Conservation (phyloP, 2,329 filamentous ascomycete genomes). For the Diaporthe velutina region DNA sequence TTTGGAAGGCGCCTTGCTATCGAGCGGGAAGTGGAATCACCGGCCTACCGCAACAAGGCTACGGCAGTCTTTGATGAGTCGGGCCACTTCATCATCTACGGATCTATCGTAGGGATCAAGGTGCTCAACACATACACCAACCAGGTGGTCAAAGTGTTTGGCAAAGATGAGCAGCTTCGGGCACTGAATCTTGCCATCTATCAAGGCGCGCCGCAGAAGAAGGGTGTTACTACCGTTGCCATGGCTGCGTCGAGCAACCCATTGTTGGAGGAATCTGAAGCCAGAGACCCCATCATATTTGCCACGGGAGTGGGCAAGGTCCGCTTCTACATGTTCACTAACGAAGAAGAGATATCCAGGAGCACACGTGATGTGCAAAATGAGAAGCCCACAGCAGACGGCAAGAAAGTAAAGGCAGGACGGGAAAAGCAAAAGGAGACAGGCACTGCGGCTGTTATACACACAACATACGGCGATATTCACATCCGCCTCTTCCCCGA, state of each 20-base stretch:
- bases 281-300: slow-evolving; percentile 89
- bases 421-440: slow-evolving; percentile 76
- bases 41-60: slow-evolving; percentile 74
- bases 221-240: slow-evolving; percentile 90
- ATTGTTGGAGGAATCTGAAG: slow-evolving; percentile 90
- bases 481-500: slow-evolving; percentile 93
- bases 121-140: slow-evolving; percentile 97
- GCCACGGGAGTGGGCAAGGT: slow-evolving; percentile 87
- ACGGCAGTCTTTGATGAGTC: slow-evolving; percentile 98
- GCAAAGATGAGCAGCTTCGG: slow-evolving; percentile 88
- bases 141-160: slow-evolving; percentile 89
- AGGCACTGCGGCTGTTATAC: slow-evolving; percentile 84
- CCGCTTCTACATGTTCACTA: slow-evolving; percentile 98
- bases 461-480: slow-evolving; percentile 95
- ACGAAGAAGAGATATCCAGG: slow-evolving; percentile 86
- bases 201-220: slow-evolving; percentile 95
- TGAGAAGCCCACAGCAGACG: slow-evolving; percentile 83
- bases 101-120: slow-evolving; percentile 91
- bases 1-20: slow-evolving; percentile 90
- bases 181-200: slow-evolving; percentile 88
- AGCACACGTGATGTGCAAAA: slow-evolving; percentile 93
- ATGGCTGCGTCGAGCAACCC: slow-evolving; percentile 98
- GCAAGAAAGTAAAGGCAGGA: slow-evolving; percentile 66
- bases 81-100: slow-evolving; percentile 93
- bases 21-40: slow-evolving; percentile 86